Evolutionary conservation across 192 early-diverging fungal species (phyloP), one percentile per base, ranked within the genome.

Genomic region (Coemansia umbellata): DNA sequence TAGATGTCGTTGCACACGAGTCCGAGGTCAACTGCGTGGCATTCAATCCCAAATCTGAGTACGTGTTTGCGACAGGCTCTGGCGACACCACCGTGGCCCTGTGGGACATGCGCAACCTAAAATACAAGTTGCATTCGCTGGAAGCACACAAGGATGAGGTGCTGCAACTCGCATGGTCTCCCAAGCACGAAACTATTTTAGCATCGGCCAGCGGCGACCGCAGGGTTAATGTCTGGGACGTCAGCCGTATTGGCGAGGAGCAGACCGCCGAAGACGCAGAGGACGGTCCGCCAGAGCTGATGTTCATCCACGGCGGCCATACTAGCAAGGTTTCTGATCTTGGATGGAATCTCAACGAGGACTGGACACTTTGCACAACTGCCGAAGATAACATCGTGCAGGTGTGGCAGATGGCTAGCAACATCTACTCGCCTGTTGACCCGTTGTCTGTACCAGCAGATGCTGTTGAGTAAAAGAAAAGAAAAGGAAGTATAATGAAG

Each of bases 271-370:
- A 97, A 61, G 94, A 99, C 76, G 90, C 91, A n/a, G 94, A 96
- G 66, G 93, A 96, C 61, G 94, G 94, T 8, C 94, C 93, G 26
- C 93, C 96, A 7, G 96, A 99, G 63, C 81, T 99, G 31, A 79
- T 99, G 89, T 99, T 95, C 79, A 87, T 99, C 27, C 96, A 99
- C 58, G 96, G 96, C 33, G 96, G 96, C 7, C 96, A 99, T 54
- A 97, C 93, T 7, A 94, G 91, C 81, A 92, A 90, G 70, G 89
- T 99, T 30, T 86, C 90, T 24, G 96, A 99, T 65, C 88, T 99
- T 47, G 84, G 82, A 45, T 99, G 96, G 96, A 99, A 94, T 82
- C 82, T 78, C 55, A 86, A 91, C 53, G 84, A 90, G 51, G 91
- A 91, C 30, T 99, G 96, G 96, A 90, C 90, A 5, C 78, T 99